Evolutionary conservation across 2,329 filamentous ascomycete genomes (phyloP).

Genomic region (Trichophyton benhamiae): DNA sequence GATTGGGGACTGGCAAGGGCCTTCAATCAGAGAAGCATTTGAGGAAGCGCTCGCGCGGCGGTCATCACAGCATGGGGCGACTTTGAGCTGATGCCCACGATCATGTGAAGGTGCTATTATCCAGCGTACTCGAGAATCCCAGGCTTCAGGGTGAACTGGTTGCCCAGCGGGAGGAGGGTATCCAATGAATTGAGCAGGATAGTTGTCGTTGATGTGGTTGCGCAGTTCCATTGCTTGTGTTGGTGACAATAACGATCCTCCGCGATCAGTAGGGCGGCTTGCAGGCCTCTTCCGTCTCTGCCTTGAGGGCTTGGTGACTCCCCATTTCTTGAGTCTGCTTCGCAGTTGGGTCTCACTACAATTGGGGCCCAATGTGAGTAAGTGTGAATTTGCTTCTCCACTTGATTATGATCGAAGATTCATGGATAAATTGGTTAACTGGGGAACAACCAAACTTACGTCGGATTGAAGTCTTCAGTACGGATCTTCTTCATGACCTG

Average conservation of each 20-base stretch:
- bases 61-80: background rate
- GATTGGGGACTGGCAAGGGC: background rate
- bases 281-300: slow-evolving; percentile 28
- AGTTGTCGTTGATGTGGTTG: background rate
- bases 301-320: slow-evolving; percentile 34
- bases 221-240: background rate
- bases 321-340: slow-evolving; percentile 35
- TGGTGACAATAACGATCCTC: background rate
- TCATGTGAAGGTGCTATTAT: background rate
- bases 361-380: background rate
- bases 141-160: background rate
- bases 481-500: slow-evolving; percentile 36
- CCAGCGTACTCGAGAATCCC: background rate
- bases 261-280: background rate
- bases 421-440: background rate
- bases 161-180: background rate
- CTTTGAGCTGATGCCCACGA: background rate
- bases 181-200: background rate
- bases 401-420: background rate
- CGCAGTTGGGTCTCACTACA: slow-evolving; percentile 34
- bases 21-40: background rate
- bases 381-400: slow-evolving; percentile 3
- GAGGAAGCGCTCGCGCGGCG: background rate
- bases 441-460: slow-evolving; percentile 19
- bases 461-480: slow-evolving; percentile 32